Evolutionary conservation across 2,329 filamentous ascomycete species (phyloP), one percentile per base, ranked within the genome.

Genomic region (Teratosphaeria destructans): DNA sequence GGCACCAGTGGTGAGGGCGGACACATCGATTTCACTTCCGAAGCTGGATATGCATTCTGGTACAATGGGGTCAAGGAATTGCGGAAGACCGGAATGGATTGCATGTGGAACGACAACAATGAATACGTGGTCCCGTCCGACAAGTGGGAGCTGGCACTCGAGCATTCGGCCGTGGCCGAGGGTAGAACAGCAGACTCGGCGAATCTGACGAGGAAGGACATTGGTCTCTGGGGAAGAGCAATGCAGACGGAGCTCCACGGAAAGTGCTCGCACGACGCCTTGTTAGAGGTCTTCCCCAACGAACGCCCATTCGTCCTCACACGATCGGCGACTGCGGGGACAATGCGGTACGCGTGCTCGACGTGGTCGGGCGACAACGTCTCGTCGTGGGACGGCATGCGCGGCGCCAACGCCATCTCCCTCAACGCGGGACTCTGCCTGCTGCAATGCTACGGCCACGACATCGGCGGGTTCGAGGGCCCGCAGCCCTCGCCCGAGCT

Each of bases 91-190:
- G 86, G 86, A 0, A 86, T 90, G 59, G 86, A 89, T 64, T 86
- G 81, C 55, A 88, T 89, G 74, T 90, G 87, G 87, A 90, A 90
- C 64, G 87, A 90, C 69, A 90, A 90, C 72, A 90, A 89, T 64
- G 87, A 90, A 70, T 90, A 89, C 70, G 85, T 83, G 0, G 78
- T 88, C 2, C 80, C 84, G 0, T 78, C 82, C 61, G 87, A 90
- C 61, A 76, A 81, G 27, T 89, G 86, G 86, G 73, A 82, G 59
- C 81, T 84, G 57, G 81, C 82, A 0, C 75, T 88, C 0, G 78
- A 84, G 49, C 74, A 76, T 43, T 57, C 63, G 5, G 63, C 66
- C 14, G 68, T 71, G 2, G 73, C 75, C 0, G 68, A 72, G 57
- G 39, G 57, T 49, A 27, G 32, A 27, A 32, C 55, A 14, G 32